Conservation (phyloP, 768 basidiomycete species). For the Sistotremastrum niveocremeum region DNA sequence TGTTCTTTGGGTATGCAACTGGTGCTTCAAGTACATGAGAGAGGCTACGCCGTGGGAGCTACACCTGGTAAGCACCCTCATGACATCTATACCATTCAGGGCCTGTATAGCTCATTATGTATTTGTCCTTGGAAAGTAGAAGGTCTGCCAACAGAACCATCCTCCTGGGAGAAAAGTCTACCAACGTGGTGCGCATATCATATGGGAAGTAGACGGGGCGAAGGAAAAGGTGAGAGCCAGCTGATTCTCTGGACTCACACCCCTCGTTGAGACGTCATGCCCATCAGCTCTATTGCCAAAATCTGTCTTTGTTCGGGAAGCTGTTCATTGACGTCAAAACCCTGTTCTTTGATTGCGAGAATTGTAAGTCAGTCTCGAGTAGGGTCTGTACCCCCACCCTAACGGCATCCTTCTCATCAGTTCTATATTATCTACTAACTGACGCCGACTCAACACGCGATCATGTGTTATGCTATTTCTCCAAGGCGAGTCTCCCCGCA, state of each 20-base stretch:
- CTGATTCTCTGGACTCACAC: neutral
- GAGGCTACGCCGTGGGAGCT: constrained; percentile 55
- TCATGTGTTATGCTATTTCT: constrained; percentile 68
- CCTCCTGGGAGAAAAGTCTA: constrained; percentile 90
- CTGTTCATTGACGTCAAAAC: constrained; percentile 99
- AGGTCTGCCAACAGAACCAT: constrained; percentile 46
- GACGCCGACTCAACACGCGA: constrained; percentile 70
- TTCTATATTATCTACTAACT: constrained; percentile 87
- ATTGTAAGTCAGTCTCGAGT: constrained; percentile 37
- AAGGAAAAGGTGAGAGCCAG: constrained; percentile 51
- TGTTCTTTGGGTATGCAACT: constrained; percentile 73
- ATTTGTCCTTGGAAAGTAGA: constrained; percentile 25
- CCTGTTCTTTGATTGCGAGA: constrained; percentile 80
- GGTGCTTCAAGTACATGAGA: constrained; percentile 95
- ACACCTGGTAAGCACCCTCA: constrained; percentile 36
- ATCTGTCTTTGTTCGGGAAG: constrained; percentile 90
- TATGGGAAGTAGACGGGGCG: constrained; percentile 94
- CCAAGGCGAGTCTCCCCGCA: constrained; percentile 30
- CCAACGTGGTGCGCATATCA: constrained; percentile 73
- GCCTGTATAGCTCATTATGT: neutral
- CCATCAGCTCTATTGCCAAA: constrained; percentile 85
- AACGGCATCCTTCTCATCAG: constrained; percentile 22
- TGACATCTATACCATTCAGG: no score
- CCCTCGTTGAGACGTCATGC: neutral
- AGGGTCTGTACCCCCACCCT: constrained; percentile 1